Percentiles rank a stretch among this genome's conserved stretches.
Conservation (phyloP, 306 rosid genomes). For the Mimosa bimucronata region DNA sequence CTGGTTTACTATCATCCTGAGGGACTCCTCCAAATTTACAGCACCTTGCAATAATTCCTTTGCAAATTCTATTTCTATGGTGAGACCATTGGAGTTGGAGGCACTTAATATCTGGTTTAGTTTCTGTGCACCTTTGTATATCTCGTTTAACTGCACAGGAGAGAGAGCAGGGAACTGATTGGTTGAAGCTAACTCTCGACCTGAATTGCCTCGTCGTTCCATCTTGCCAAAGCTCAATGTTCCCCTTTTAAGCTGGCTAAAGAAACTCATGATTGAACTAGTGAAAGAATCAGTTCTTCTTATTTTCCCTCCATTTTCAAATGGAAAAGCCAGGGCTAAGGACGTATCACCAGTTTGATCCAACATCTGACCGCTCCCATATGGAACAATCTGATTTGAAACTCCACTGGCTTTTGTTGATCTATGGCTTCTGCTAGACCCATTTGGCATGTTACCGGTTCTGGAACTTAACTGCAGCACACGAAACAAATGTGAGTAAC, state of each 20-base stretch:
- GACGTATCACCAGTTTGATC: conserved; percentile 41
- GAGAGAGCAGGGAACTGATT: conserved; percentile 59
- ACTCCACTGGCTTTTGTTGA: conserved; percentile 39
- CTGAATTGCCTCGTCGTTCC: conserved; percentile 51
- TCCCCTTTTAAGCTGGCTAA: conserved; percentile 63
- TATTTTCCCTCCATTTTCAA: conserved; percentile 71
- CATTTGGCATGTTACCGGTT: conserved; percentile 37
- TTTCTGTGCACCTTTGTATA: conserved; percentile 86
- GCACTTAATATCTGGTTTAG: conserved; percentile 81
- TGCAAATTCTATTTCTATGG: conserved; percentile 73
- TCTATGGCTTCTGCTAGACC: conserved; percentile 41
- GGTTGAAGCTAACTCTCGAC: conserved; percentile 48
- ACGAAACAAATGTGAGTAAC: conserved; percentile 23
- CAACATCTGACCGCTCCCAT: conserved; percentile 41
- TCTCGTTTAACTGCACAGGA: conserved; percentile 67
- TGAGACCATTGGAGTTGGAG: conserved; percentile 69
- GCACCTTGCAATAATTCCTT: conserved; percentile 87
- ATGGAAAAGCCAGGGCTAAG: conserved; percentile 73
- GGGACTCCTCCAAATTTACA: conserved; percentile 84
- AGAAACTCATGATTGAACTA: conserved; percentile 67
- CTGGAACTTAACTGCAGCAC: conserved; percentile 41
- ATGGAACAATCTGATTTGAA: conserved; percentile 55
- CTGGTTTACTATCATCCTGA: conserved; percentile 75
- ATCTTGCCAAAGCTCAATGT: conserved; percentile 47
- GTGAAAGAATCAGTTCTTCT: conserved; percentile 53